Evolutionary conservation across 208 protist genomes (phyloP), one percentile per base, ranked within the genome.

Genomic region (Acanthamoeba rhysodes): DNA sequence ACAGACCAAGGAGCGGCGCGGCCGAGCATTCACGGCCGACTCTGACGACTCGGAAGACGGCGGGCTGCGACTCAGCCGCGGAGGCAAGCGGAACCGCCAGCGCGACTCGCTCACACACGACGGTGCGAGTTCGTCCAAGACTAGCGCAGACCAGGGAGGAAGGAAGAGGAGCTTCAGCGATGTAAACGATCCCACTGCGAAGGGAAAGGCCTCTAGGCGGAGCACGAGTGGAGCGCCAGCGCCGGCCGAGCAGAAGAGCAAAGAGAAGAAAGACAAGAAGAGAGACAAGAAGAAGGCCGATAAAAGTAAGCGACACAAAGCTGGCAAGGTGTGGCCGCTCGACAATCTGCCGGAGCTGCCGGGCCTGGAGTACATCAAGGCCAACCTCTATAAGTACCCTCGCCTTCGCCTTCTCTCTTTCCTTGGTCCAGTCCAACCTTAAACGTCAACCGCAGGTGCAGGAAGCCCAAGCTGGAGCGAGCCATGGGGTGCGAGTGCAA

Each of bases 91-190:
- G 24, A 68, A 29, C 27, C 62, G 62, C 62, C 62, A 29, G 62
- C 20, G 62, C 57, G 57, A 27, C 57, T 4, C 20, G 45, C 45
- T 48, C 53, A 10, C 27, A 24, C 8, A 32, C 62, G 62, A 62
- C 9, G 24, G 32, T 22, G 48, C 12, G 48, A 50, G 48, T 50
- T 16, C 12, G 48, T 68, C 62, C 2, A 68, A 68, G 24, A 10
- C 24, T 9, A 24, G 24, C 27, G 62, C 24, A 18, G 27, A 24
- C 62, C 8, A 29, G 20, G 62, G 62, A 5, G 62, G 24, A 22
- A 68, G 62, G 62, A 68, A 68, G 62, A 68, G 62, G 27, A 68
- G 62, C 62, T 68, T 68, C 24, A 68, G 62, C 62, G 62, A 68
- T 24, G 62, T 24, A 10, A 68, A 45, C 6, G 72, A 80, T 24